phyloP scores from a whole-genome alignment of 148 eudicot species.

The Selenicereus undatus region DNA sequence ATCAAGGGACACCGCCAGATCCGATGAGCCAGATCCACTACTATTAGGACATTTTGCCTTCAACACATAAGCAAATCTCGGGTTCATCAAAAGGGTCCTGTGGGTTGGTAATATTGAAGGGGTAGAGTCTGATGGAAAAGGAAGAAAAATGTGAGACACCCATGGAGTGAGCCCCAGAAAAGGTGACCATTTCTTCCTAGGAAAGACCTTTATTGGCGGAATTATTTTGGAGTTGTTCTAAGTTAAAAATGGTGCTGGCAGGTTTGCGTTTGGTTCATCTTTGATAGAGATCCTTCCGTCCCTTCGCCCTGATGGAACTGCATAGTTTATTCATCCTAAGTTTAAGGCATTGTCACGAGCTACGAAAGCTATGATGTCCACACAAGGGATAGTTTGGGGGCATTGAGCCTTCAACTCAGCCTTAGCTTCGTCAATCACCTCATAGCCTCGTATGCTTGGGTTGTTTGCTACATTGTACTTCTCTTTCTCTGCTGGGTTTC shows the following conservation, averaged over 20 bases:
- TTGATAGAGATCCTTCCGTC: background rate
- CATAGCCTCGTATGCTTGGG: background rate
- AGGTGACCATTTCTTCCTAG: background rate
- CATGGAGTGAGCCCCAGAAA: background rate
- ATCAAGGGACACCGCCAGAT: too few species aligned
- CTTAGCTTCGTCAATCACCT: background rate
- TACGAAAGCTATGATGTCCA: background rate
- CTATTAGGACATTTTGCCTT: background rate
- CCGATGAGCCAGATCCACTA: background rate
- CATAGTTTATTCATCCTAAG: background rate
- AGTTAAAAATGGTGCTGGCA: background rate
- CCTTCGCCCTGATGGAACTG: background rate
- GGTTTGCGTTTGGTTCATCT: background rate
- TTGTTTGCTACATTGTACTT: background rate
- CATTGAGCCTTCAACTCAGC: background rate
- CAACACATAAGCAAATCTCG: background rate
- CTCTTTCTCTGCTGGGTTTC: background rate
- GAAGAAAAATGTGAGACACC: background rate
- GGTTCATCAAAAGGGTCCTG: too few species aligned
- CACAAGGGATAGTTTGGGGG: background rate
- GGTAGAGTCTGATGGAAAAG: background rate
- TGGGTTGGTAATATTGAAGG: background rate
- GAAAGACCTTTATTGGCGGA: background rate
- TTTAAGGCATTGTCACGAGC: background rate
- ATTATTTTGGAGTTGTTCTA: background rate